phyloP scores from a whole-genome alignment of 257 asterid species.

The Craterostigma plantagineum region DNA sequence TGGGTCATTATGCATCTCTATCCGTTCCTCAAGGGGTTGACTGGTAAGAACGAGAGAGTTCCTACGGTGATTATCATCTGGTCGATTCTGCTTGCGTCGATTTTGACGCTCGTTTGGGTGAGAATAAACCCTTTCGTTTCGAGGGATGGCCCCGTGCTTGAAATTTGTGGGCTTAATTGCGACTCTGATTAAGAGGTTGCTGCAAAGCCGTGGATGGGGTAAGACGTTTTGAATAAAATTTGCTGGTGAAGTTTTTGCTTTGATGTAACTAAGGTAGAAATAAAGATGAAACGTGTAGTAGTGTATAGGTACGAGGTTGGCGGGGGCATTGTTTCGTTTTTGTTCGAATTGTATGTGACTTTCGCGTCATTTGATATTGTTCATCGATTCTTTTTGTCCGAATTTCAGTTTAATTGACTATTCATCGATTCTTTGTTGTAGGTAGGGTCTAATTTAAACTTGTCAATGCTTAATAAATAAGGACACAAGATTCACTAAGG shows the following conservation, averaged over 20 bases:
- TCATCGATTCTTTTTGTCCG: too few relatives aligned
- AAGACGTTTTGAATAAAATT: background rate
- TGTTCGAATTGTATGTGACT: too few relatives aligned
- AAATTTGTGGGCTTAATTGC: conserved; percentile 67
- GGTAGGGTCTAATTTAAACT: too few relatives aligned
- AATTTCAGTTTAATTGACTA: too few relatives aligned
- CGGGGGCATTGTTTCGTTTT: too few relatives aligned
- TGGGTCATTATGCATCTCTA: conserved; percentile 87
- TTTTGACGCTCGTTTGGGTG: conserved; percentile 71
- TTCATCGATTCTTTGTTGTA: too few relatives aligned
- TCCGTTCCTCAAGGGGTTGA: conserved; percentile 81
- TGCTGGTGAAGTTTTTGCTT: background rate
- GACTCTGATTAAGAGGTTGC: conserved; percentile 9
- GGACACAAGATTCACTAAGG: too few relatives aligned
- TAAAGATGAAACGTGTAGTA: background rate
- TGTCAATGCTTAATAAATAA: too few relatives aligned
- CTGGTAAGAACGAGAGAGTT: conserved; percentile 52
- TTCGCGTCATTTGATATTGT: too few relatives aligned
- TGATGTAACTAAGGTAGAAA: conserved; percentile 1
- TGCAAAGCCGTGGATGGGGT: too few relatives aligned
- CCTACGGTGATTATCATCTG: conserved; percentile 85
- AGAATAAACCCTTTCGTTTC: conserved; percentile 79
- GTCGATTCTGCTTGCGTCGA: conserved; percentile 65
- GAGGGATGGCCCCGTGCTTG: conserved; percentile 65
- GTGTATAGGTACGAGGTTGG: too few relatives aligned